Conservation (phyloP, 768 basidiomycete genomes). For the Xerocomellus chrysenteron region DNA sequence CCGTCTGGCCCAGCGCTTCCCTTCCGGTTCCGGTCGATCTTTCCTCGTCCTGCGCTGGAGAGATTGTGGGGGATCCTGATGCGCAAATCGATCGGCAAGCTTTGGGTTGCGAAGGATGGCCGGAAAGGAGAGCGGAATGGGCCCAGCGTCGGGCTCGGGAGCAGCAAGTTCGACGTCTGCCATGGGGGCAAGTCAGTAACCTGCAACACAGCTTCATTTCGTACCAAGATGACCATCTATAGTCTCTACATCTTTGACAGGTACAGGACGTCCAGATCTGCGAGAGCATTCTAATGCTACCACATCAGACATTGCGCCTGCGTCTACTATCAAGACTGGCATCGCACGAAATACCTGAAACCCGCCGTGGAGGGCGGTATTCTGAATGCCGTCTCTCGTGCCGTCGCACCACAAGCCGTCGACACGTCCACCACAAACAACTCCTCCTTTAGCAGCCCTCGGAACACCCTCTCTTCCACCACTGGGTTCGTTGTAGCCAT, state of each 20-base stretch:
- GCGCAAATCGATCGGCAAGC: constrained; percentile 51
- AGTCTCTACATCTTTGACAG: constrained; percentile 94
- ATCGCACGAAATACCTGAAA: constrained; percentile 72
- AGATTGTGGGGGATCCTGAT: constrained; percentile 26
- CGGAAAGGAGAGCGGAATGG: constrained; percentile 68
- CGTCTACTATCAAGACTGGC: constrained; percentile 96
- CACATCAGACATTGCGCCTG: constrained; percentile 78
- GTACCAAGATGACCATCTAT: constrained; percentile 71
- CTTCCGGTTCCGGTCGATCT: constrained; percentile 62
- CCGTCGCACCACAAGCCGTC: constrained; percentile 43
- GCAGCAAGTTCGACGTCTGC: background rate
- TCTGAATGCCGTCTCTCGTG: constrained; percentile 76
- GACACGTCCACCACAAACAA: constrained; percentile 34
- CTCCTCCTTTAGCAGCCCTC: constrained; percentile 53
- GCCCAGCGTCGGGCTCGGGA: constrained; percentile 10
- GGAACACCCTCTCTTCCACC: constrained; percentile 62
- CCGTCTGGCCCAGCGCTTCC: constrained; percentile 74
- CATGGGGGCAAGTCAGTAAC: background rate
- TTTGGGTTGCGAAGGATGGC: constrained; percentile 63
- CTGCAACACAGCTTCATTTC: too few relatives aligned
- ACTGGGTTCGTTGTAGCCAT: constrained; percentile 71
- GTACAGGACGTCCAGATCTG: constrained; percentile 29
- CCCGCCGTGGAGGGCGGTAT: constrained; percentile 72
- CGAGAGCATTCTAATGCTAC: background rate
- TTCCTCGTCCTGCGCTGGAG: constrained; percentile 36